These are phyloP conservation scores for Fragaria vesca DNA, from an alignment of 306 rosid genomes.

Conservation along the genomic window DNA sequence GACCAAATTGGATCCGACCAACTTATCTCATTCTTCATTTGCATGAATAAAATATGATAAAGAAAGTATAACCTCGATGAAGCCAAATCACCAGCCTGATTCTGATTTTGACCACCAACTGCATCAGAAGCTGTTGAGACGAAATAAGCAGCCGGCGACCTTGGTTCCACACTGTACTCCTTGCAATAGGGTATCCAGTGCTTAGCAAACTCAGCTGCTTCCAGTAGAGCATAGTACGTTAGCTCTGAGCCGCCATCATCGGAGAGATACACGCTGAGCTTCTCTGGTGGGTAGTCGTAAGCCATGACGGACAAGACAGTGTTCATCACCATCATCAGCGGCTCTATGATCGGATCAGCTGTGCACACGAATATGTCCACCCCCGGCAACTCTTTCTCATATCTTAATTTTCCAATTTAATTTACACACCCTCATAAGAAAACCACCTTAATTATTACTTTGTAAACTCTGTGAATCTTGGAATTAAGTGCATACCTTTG, in stretches of 20 bases:
- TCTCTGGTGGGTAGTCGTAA: constrained; percentile 39
- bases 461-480: too few relatives aligned
- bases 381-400: constrained; percentile 33
- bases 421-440: too few relatives aligned
- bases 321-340: constrained; percentile 39
- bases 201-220: constrained; percentile 38
- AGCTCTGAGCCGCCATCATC: constrained; percentile 38
- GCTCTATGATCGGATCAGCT: constrained; percentile 41
- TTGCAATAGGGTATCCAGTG: constrained; percentile 37
- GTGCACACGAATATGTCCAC: constrained; percentile 51
- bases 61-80: constrained; percentile 35
- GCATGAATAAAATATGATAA: too few relatives aligned
- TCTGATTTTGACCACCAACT: not conserved
- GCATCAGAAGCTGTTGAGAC: not conserved
- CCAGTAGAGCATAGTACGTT: constrained; percentile 24
- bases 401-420: constrained; percentile 1
- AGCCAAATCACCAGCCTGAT: constrained; percentile 12
- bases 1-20: too few relatives aligned
- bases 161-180: constrained; percentile 27
- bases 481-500: constrained; percentile 32
- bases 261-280: constrained; percentile 45
- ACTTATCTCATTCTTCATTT: too few relatives aligned
- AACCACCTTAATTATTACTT: too few relatives aligned
- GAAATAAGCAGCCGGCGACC: constrained; percentile 42
- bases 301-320: constrained; percentile 39